Evolutionary conservation across 2,329 filamentous ascomycete species (phyloP).

Genomic region (Domatiomyces globalis): DNA sequence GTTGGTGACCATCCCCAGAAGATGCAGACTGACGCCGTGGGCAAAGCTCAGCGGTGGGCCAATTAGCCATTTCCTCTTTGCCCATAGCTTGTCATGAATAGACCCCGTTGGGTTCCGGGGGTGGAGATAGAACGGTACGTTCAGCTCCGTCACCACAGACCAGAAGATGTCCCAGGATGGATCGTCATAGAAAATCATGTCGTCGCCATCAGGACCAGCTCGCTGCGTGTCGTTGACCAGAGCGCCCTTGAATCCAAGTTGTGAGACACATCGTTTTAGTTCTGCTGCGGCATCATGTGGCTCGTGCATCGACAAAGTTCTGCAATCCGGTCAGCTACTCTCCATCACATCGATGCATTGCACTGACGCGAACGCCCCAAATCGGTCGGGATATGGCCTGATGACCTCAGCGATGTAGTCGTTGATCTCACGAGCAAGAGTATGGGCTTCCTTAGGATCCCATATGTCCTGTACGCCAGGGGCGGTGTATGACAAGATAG

Average conservation of each 20-base stretch:
- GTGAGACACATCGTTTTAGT: conserved; percentile 36
- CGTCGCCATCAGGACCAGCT: conserved; percentile 43
- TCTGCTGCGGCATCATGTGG: conserved; percentile 27
- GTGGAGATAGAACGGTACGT: conserved; percentile 20
- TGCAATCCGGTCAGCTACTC: conserved; percentile 7
- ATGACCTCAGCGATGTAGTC: conserved; percentile 19
- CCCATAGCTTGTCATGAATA: conserved; percentile 19
- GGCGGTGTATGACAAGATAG: conserved; percentile 19
- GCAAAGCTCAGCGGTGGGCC: conserved; percentile 19
- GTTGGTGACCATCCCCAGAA: conserved; percentile 19
- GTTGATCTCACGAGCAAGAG: conserved; percentile 19
- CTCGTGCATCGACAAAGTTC: conserved; percentile 30
- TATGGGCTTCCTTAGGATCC: conserved; percentile 18
- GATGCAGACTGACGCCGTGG: conserved; percentile 18
- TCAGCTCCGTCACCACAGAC: conserved; percentile 15
- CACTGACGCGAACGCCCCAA: conserved; percentile 28
- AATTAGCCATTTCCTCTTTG: conserved; percentile 18
- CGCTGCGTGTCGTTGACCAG: conserved; percentile 50
- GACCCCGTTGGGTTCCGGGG: conserved; percentile 32
- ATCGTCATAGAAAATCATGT: conserved; percentile 51
- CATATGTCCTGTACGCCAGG: conserved; percentile 20
- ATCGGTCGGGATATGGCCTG: conserved; percentile 23
- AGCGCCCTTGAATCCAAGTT: conserved; percentile 48
- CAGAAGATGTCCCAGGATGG: conserved; percentile 40
- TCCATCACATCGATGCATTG: conserved; percentile 2